Conservation (phyloP, 1,284 basidiomycete species). For the Ganoderma sp. region DNA sequence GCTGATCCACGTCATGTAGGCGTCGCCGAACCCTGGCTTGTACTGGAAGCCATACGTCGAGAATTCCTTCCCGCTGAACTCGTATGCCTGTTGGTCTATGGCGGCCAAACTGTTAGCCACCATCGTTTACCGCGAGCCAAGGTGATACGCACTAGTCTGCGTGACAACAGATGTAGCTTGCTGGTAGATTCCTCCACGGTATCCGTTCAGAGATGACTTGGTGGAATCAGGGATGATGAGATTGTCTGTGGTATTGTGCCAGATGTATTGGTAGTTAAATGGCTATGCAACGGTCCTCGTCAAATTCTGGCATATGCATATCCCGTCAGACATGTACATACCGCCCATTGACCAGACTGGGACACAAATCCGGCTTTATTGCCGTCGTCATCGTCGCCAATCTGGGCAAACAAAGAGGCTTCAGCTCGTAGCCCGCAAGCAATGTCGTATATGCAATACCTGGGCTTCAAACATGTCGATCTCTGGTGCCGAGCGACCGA, state of each 20-base stretch:
- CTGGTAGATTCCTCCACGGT: conserved; percentile 58
- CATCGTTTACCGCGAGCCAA: too few relatives aligned
- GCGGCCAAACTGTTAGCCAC: neutral
- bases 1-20: conserved; percentile 82
- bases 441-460: conserved; percentile 32
- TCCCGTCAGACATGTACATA: conserved; percentile 17
- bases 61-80: conserved; percentile 33
- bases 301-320: neutral
- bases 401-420: conserved; percentile 37
- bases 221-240: conserved; percentile 50
- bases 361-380: conserved; percentile 46
- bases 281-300: conserved; percentile 19
- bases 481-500: conserved; percentile 85
- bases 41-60: conserved; percentile 41
- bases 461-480: conserved; percentile 79
- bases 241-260: conserved; percentile 35
- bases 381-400: conserved; percentile 43
- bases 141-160: conserved; percentile 25
- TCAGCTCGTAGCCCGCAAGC: neutral
- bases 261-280: conserved; percentile 44
- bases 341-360: conserved; percentile 54
- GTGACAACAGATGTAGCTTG: conserved; percentile 48
- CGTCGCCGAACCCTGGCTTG: conserved; percentile 40
- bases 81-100: conserved; percentile 39
- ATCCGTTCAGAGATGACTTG: conserved; percentile 54